Conservation (phyloP, 352 stramenopile species). For the Phytophthora tentaculata region DNA sequence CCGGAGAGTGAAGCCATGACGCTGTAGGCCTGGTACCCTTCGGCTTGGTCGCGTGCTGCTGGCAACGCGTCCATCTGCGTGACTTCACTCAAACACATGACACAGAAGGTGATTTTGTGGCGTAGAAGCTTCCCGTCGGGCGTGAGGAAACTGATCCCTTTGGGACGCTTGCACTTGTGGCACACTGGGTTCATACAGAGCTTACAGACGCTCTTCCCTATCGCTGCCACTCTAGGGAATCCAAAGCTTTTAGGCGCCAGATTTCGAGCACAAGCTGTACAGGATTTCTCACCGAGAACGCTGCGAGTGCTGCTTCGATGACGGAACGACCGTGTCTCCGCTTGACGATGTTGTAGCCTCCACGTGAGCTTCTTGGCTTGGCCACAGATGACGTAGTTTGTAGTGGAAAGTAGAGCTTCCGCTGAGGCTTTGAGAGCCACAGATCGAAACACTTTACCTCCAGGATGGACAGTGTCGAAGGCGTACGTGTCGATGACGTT, state of each 20-base stretch:
- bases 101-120: slow-evolving; percentile 47
- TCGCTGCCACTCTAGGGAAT: slow-evolving; percentile 17
- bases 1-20: slow-evolving; percentile 40
- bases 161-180: slow-evolving; percentile 36
- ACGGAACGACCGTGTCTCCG: slow-evolving; percentile 17
- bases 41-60: slow-evolving; percentile 34
- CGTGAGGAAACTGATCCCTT: slow-evolving; percentile 41
- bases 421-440: slow-evolving; percentile 32
- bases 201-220: slow-evolving; percentile 39
- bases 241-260: slow-evolving; percentile 23
- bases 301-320: slow-evolving; percentile 17
- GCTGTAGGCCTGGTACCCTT: slow-evolving; percentile 44
- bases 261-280: slow-evolving; percentile 32
- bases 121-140: slow-evolving; percentile 34
- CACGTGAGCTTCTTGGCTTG: slow-evolving; percentile 48
- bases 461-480: slow-evolving; percentile 32
- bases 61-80: slow-evolving; percentile 38
- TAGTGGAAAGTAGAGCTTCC: slow-evolving; percentile 38
- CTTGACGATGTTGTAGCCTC: slow-evolving; percentile 35
- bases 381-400: slow-evolving; percentile 46
- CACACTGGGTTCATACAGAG: slow-evolving; percentile 41
- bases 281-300: slow-evolving; percentile 17
- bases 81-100: slow-evolving; percentile 44
- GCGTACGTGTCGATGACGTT: slow-evolving; percentile 54
- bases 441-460: slow-evolving; percentile 31